Conservation (phyloP, 768 basidiomycete species). For the Lactarius evosmus region DNA sequence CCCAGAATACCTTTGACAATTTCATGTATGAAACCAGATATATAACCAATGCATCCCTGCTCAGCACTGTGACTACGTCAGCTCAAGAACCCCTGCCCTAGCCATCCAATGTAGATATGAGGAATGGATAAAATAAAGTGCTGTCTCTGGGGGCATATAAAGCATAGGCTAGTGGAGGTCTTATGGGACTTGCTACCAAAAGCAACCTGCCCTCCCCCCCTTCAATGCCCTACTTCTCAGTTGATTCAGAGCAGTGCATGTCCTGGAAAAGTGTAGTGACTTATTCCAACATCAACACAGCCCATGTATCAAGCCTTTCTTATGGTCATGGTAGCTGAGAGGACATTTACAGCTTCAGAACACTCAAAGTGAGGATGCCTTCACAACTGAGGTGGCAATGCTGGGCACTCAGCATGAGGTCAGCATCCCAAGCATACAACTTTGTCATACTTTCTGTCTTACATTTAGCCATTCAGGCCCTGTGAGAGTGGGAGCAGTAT, state of each 20-base stretch:
- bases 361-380: background rate
- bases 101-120: background rate
- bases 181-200: background rate
- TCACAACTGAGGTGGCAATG: conserved; percentile 11
- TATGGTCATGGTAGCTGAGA: background rate
- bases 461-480: background rate
- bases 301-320: no score
- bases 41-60: background rate
- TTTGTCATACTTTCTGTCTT: background rate
- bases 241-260: conserved; percentile 15
- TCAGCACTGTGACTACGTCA: background rate
- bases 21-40: background rate
- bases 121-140: background rate
- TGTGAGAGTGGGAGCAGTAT: background rate
- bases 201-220: background rate
- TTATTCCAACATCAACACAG: background rate
- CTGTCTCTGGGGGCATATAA: background rate
- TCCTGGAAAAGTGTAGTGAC: conserved; percentile 15
- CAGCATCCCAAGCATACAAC: background rate
- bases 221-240: conserved; percentile 15
- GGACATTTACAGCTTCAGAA: conserved; percentile 9
- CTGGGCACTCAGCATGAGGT: conserved; percentile 19
- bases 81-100: background rate
- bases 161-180: background rate
- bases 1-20: background rate